A percentile compares a stretch with the other conserved stretches of the same genome.
Evolutionary conservation across 192 early-diverging fungal genomes (phyloP).

Genomic region (Coemansia sp.): DNA sequence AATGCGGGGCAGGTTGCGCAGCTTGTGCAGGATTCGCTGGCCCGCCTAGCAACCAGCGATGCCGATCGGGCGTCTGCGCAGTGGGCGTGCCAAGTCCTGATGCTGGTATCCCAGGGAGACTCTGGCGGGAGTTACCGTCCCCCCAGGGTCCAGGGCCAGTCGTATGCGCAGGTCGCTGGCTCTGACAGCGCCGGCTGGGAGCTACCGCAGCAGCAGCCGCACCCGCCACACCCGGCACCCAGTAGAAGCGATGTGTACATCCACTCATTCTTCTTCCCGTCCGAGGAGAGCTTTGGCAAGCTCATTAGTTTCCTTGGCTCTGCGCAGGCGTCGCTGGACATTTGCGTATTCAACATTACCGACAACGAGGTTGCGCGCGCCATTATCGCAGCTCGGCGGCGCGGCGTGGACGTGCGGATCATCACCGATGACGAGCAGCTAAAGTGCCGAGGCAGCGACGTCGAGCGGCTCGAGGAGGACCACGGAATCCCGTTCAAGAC

Average conservation of each 20-base stretch:
- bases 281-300: constrained; percentile 53
- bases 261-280: constrained; percentile 56
- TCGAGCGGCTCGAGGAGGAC: constrained; percentile 48
- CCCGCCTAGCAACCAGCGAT: constrained; percentile 24
- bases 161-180: constrained; percentile 27
- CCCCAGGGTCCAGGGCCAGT: constrained; percentile 9
- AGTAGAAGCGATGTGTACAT: constrained; percentile 24
- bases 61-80: constrained; percentile 24
- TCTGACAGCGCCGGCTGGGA: constrained; percentile 22
- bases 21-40: constrained; percentile 26
- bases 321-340: constrained; percentile 56
- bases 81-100: constrained; percentile 44
- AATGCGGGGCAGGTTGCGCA: constrained; percentile 10
- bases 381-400: constrained; percentile 54
- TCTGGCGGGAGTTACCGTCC: constrained; percentile 13
- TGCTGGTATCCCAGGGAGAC: constrained; percentile 9
- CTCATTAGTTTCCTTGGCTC: constrained; percentile 51
- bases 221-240: constrained; percentile 1
- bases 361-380: constrained; percentile 65
- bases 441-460: constrained; percentile 51
- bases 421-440: constrained; percentile 67
- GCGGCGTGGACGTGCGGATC: constrained; percentile 58
- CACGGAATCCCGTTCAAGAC: constrained; percentile 50
- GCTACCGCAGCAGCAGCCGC: constrained; percentile 3
- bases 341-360: constrained; percentile 69